These are phyloP conservation scores for Papilionanthe hybrid DNA, from an alignment of 116 monocot species.

Conservation along the genomic window DNA sequence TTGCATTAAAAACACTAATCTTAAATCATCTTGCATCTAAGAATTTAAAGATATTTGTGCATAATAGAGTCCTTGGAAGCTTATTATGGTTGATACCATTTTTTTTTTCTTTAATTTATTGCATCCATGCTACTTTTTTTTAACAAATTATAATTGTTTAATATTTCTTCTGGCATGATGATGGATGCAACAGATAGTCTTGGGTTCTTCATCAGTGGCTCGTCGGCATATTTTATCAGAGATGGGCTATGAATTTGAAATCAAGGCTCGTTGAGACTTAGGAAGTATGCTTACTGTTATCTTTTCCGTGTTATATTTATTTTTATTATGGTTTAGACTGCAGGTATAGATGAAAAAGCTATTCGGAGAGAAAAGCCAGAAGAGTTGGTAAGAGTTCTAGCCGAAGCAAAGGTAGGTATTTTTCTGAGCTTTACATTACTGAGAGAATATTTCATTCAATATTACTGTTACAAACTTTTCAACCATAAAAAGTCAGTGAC, in stretches of 20 bases:
- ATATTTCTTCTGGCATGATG: slow-evolving; percentile 3
- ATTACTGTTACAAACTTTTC: not conserved
- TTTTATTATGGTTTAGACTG: slow-evolving; percentile 43
- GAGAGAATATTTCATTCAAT: not conserved
- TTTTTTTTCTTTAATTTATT: slow-evolving; percentile 2
- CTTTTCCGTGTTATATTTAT: not conserved
- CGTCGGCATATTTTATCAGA: slow-evolving; percentile 59
- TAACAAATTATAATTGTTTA: not conserved
- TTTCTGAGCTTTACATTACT: not conserved
- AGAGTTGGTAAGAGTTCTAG: slow-evolving; percentile 77
- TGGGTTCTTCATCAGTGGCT: slow-evolving; percentile 77
- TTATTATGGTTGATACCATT: not conserved
- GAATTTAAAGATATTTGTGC: not conserved
- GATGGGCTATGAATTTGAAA: slow-evolving; percentile 78
- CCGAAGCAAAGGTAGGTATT: slow-evolving; percentile 71
- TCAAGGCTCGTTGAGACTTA: slow-evolving; percentile 36
- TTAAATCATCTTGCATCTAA: not conserved
- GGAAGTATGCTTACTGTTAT: not conserved
- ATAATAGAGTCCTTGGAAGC: not conserved
- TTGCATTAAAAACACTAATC: not conserved
- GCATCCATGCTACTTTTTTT: not conserved
- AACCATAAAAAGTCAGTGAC: not conserved
- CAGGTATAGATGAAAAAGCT: slow-evolving; percentile 78
- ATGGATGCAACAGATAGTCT: slow-evolving; percentile 49
- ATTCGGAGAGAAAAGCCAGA: slow-evolving; percentile 73